These are phyloP conservation scores for Chenopodium formosanum DNA, from an alignment of 148 eudicot genomes.

Conservation along the genomic window DNA sequence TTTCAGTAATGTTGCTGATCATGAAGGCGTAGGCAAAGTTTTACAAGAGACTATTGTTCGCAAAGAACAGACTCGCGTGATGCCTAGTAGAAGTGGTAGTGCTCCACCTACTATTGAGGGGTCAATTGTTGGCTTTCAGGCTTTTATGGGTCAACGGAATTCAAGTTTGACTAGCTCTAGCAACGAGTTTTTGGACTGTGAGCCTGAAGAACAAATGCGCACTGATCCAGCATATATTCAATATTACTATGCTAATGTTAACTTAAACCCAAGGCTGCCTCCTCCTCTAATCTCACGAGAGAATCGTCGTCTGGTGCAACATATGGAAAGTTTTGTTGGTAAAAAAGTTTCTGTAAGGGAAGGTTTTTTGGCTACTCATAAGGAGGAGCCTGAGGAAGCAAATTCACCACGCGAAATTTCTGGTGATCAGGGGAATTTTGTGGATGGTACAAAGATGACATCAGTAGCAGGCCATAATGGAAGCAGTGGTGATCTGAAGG, in stretches of 20 bases:
- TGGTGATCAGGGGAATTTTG: slow-evolving; percentile 12
- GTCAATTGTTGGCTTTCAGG: slow-evolving; percentile 29
- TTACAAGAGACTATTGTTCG: slow-evolving; percentile 16
- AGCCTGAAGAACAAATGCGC: slow-evolving; percentile 50
- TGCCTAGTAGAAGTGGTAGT: slow-evolving; percentile 46
- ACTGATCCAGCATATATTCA: slow-evolving; percentile 53
- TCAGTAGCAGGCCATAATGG: slow-evolving; percentile 11
- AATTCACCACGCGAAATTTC: slow-evolving; percentile 7
- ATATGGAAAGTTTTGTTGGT: slow-evolving; percentile 20
- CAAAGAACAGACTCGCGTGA: slow-evolving; percentile 20
- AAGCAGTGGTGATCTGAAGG: slow-evolving; percentile 10
- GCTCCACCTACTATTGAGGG: slow-evolving; percentile 50
- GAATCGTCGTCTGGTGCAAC: slow-evolving; percentile 40
- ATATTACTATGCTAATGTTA: slow-evolving; percentile 58
- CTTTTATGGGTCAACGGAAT: slow-evolving; percentile 32
- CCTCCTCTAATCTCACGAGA: slow-evolving; percentile 58
- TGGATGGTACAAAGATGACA: slow-evolving; percentile 2
- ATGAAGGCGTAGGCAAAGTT: slow-evolving; percentile 21
- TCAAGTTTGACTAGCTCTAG: slow-evolving; percentile 21
- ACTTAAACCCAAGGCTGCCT: slow-evolving; percentile 67
- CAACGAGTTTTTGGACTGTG: slow-evolving; percentile 21
- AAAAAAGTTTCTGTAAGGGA: slow-evolving; percentile 23
- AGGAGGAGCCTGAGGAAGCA: slow-evolving; percentile 38
- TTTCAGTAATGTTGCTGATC: slow-evolving; percentile 14
- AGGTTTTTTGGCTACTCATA: slow-evolving; percentile 30